Evolutionary conservation across 257 asterid genomes (phyloP), one percentile per base, ranked within the genome.

Genomic region (Cinchona pubescens): DNA sequence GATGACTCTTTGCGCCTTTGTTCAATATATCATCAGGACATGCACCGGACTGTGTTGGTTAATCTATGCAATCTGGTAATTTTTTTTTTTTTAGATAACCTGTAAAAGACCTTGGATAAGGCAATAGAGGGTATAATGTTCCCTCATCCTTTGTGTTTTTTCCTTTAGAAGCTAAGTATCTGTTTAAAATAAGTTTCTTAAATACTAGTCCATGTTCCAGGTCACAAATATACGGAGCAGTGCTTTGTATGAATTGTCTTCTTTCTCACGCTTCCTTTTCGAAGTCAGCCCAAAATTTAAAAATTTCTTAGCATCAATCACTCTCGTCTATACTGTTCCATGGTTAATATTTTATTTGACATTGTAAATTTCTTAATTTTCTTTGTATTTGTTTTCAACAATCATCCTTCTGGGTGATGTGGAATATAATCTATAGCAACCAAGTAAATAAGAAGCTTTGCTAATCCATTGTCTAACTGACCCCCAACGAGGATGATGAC

Each of bases 21-120:
- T 49, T 62, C 23, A 74, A 49, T 61, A 79, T 72, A 27, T 63
- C 1, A 49, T 29, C 23, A 45, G n/a, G 67, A 77, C 25, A 35
- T 34, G 56, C 21, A 23, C n/a, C 35, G 38, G 11, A 62, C 40
- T 56, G 58, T 53, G 29, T 59, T n/a, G n/a, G 51, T 55, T 69
- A 35, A 63, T 71, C 27, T 51, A 19, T 10, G 38, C 14, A 37
- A 38, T 67, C 16, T 25, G 35, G 30, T 32, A 38, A 38, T 40
- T 4, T 9, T 18, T 48, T 46, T 16, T 74, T 45, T 46, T 40
- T 13, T 35, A 45, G 11, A 2, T 51, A 16, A 32, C 65, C 73
- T 25, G 51, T 9, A 29, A 75, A 51, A 66, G 67, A 29, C 73
- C 74, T n/a, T 5, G 35, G 32, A 13, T 11, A 27, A 45, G 51